These are phyloP conservation scores for Neurospora sp. DNA, from an alignment of 495 filamentous ascomycete genomes.

Conservation along the genomic window DNA sequence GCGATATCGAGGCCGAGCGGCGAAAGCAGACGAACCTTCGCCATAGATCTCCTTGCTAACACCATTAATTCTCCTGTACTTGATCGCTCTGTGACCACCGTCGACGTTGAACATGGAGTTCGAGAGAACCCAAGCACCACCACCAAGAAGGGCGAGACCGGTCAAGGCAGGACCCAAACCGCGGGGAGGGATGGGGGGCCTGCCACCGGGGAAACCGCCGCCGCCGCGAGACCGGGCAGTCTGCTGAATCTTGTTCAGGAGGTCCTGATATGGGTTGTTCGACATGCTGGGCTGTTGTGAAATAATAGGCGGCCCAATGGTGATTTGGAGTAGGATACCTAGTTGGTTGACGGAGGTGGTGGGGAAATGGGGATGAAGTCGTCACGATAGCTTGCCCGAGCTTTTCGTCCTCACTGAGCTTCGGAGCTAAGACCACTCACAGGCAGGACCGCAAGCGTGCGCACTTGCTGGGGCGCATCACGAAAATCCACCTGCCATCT, in stretches of 20 bases:
- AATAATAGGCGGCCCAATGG: not conserved
- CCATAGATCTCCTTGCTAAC: constrained; percentile 92
- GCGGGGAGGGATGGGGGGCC: constrained; percentile 17
- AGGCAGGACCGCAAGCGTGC: not conserved
- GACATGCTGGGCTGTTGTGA: constrained; percentile 31
- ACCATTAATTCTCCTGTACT: constrained; percentile 88
- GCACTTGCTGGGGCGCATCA: not conserved
- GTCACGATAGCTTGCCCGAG: not conserved
- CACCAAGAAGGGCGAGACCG: constrained; percentile 46
- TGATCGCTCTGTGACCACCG: constrained; percentile 97
- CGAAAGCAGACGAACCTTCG: constrained; percentile 58
- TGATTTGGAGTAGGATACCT: constrained; percentile 6
- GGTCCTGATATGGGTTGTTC: constrained; percentile 37
- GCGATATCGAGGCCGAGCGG: not conserved
- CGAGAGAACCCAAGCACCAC: constrained; percentile 52
- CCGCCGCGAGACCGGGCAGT: constrained; percentile 14
- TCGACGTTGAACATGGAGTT: constrained; percentile 98
- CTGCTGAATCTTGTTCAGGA: constrained; percentile 24
- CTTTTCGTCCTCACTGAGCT: not conserved
- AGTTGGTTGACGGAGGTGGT: not conserved
- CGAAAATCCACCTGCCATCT: not conserved
- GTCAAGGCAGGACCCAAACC: constrained; percentile 21
- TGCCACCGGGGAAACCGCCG: constrained; percentile 31
- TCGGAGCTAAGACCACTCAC: not conserved
- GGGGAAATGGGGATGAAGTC: not conserved